Evolutionary conservation across 495 filamentous ascomycete species (phyloP).

Genomic region (Talaromyces adpressus): DNA sequence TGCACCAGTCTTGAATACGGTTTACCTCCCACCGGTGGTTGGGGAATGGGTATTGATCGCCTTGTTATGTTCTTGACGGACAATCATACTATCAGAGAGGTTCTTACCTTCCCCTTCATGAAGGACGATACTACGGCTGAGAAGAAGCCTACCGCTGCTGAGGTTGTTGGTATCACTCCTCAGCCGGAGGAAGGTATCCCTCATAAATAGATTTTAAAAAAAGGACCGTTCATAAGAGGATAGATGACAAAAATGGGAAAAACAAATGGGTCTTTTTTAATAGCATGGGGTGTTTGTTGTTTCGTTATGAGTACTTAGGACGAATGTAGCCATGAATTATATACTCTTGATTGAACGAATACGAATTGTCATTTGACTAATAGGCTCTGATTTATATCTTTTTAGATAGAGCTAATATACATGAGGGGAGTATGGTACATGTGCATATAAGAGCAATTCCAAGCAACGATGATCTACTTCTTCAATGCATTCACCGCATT

Average conservation of each 20-base stretch:
- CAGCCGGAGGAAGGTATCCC: conserved; percentile 58
- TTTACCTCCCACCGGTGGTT: conserved; percentile 90
- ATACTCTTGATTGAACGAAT: neutral
- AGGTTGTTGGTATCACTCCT: conserved; percentile 57
- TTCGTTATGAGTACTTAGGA: neutral
- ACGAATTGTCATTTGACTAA: neutral
- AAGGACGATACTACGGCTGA: conserved; percentile 53
- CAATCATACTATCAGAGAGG: conserved; percentile 93
- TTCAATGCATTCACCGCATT: conserved; percentile 24
- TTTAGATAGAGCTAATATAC: conserved; percentile 4
- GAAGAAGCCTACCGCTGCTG: conserved; percentile 49
- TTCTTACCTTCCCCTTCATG: conserved; percentile 87
- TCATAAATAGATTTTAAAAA: conserved; percentile 20
- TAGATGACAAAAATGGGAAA: neutral
- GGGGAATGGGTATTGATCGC: conserved; percentile 96
- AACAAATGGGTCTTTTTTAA: neutral
- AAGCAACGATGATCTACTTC: conserved; percentile 9
- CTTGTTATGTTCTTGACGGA: conserved; percentile 96
- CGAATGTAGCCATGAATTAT: neutral
- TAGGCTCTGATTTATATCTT: neutral
- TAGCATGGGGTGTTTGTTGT: neutral
- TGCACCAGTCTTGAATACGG: conserved; percentile 78
- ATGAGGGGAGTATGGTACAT: conserved; percentile 13
- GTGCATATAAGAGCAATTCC: neutral
- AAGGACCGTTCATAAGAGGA: neutral